Evolutionary conservation across 441 rosid genomes (phyloP), one percentile per base, ranked within the genome.

Genomic region (California macrophylla): DNA sequence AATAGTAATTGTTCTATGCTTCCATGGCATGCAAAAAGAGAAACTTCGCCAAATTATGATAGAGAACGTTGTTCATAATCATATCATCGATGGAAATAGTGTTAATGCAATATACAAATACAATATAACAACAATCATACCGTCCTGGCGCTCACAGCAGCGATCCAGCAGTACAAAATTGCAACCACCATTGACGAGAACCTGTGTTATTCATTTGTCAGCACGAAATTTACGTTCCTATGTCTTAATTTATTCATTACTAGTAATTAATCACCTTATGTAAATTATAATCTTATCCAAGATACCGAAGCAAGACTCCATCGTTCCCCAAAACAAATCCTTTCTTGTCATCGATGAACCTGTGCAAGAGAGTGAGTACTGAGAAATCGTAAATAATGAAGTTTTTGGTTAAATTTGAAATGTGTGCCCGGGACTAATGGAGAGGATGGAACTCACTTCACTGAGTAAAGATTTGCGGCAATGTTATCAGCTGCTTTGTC

Each of bases 401-500:
- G 30, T 8, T 28, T 23, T 26, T 60, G 28, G 61, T 45, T 42
- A 28, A 32, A 74, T 0, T 1, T 28, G 30, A 28, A 28, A 28
- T 34, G 40, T 34, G 40, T 34, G 40, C 6, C 8, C 6, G 6
- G 36, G 4, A 32, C 6, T 32, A 32, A 60, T 67, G 63, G 15
- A 21, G 68, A 71, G 50, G 16, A 42, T 42, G 16, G 13, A 12
- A 69, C 90, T 87, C 75, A 88, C 96, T 88, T 91, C 82, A 91
- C 98, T 0, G 98, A 83, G 75, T 93, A 91, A 10, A 91, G 95
- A 80, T 93, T 91, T 69, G 97, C 96, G 67, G 98, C 96, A 66
- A 93, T 91, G 26, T 84, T 87, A 67, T 91, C 97, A 24, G 98
- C 98, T 74, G 97, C 96, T 80, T 87, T 93, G 83, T 93, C 98